Conservation (phyloP, 441 rosid genomes). For the Dalechampia spathulata region DNA sequence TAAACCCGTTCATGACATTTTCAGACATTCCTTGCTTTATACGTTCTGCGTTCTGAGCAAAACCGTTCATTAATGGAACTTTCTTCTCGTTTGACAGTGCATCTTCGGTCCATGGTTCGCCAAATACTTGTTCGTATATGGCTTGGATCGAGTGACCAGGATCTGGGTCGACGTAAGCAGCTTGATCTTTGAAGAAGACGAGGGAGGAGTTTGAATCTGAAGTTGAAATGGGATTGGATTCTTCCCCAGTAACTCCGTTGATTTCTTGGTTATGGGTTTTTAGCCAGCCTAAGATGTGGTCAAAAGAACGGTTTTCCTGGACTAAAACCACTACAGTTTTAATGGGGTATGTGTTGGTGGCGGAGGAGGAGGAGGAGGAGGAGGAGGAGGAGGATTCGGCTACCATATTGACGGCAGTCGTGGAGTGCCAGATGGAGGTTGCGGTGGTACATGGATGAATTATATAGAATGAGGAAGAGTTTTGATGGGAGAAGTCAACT, state of each 20-base stretch:
- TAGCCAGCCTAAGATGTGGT: conserved; percentile 91
- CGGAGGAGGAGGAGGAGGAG: conserved; percentile 15
- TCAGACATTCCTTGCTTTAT: conserved; percentile 49
- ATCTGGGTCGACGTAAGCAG: conserved; percentile 70
- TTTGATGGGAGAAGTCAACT: too few relatives aligned
- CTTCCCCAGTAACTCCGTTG: conserved; percentile 67
- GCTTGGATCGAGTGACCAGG: conserved; percentile 90
- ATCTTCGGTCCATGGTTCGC: conserved; percentile 41
- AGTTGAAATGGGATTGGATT: conserved; percentile 68
- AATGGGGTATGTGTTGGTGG: conserved; percentile 41
- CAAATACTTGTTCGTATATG: conserved; percentile 83
- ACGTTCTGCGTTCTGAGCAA: conserved; percentile 67
- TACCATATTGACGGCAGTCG: conserved; percentile 14
- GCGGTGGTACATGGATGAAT: too few relatives aligned
- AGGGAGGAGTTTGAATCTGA: conserved; percentile 40
- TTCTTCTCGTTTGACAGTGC: conserved; percentile 11
- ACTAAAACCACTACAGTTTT: conserved; percentile 75
- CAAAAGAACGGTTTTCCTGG: conserved; percentile 86
- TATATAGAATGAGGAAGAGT: too few relatives aligned
- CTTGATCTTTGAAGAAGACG: conserved; percentile 38
- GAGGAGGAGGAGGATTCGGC: conserved; percentile 24
- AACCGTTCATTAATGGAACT: conserved; percentile 65
- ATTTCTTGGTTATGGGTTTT: conserved; percentile 63
- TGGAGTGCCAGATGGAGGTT: background rate
- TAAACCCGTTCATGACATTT: conserved; percentile 78